phyloP scores from a whole-genome alignment of 805 yeast species.

The Metschnikowia kofuensis region DNA sequence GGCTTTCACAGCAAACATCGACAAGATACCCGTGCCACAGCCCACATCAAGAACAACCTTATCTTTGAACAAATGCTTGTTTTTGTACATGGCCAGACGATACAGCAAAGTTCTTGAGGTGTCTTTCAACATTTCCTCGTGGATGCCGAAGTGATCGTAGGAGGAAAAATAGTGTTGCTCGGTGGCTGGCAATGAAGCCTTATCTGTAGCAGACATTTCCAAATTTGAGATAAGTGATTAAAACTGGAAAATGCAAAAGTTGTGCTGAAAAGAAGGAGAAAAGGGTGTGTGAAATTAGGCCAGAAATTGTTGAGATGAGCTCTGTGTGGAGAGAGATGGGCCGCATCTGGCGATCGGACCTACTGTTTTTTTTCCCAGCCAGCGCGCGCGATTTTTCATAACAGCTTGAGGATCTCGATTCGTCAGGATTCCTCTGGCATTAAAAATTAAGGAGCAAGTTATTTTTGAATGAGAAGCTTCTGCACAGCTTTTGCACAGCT shows the following conservation, averaged over 20 bases:
- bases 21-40: slow-evolving; percentile 96
- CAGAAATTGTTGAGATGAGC: background rate
- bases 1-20: slow-evolving; percentile 98
- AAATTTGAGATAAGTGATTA: background rate
- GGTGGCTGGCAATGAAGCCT: slow-evolving; percentile 55
- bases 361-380: background rate
- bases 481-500: no score
- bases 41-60: slow-evolving; percentile 97
- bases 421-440: no score
- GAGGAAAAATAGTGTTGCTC: slow-evolving; percentile 96
- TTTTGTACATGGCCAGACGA: slow-evolving; percentile 87
- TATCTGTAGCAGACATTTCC: slow-evolving; percentile 61
- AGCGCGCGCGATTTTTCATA: background rate
- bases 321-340: background rate
- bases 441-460: no score
- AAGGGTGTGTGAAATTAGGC: background rate
- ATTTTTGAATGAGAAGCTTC: no score
- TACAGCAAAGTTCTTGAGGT: slow-evolving; percentile 87
- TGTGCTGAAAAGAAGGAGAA: background rate
- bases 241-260: background rate
- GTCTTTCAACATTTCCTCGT: slow-evolving; percentile 98
- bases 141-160: slow-evolving; percentile 96
- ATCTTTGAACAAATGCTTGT: slow-evolving; percentile 84
- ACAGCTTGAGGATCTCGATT: background rate
- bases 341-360: background rate